A percentile compares a stretch with the other conserved stretches of the same genome.
These are phyloP conservation scores for Coelastrella sp. DNA, from an alignment of 139 green algal genomes.

Conservation along the genomic window DNA sequence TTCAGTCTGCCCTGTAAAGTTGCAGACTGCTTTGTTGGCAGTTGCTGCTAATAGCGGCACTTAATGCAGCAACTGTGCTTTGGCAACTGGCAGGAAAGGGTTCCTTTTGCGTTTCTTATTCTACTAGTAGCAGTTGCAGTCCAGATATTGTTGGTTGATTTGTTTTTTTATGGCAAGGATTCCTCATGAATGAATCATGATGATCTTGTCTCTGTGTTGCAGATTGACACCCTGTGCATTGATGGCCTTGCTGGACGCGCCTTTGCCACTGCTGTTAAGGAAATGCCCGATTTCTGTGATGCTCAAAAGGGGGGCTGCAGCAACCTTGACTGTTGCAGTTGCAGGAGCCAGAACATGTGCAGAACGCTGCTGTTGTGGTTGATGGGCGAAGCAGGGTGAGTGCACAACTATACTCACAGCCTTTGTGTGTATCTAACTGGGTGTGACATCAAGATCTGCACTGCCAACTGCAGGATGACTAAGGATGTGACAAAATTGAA, in stretches of 20 bases:
- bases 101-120: too few relatives aligned
- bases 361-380: background rate
- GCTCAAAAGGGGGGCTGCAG: background rate
- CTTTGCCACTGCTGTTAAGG: too few relatives aligned
- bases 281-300: too few relatives aligned
- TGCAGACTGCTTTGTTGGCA: too few relatives aligned
- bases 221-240: background rate
- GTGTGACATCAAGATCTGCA: background rate
- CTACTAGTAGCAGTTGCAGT: background rate
- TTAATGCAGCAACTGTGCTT: too few relatives aligned
- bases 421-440: background rate
- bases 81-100: too few relatives aligned
- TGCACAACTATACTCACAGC: background rate
- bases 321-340: background rate
- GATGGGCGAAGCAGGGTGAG: background rate
- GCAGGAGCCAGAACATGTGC: background rate
- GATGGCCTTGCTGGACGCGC: background rate
- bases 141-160: background rate
- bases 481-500: too few relatives aligned
- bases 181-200: background rate
- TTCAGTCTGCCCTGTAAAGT: too few relatives aligned
- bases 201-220: background rate
- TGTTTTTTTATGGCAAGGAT: background rate
- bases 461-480: background rate
- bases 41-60: too few relatives aligned